Conservation (phyloP, 73 alveolate species). For the Tetrahymena malaccensis region DNA sequence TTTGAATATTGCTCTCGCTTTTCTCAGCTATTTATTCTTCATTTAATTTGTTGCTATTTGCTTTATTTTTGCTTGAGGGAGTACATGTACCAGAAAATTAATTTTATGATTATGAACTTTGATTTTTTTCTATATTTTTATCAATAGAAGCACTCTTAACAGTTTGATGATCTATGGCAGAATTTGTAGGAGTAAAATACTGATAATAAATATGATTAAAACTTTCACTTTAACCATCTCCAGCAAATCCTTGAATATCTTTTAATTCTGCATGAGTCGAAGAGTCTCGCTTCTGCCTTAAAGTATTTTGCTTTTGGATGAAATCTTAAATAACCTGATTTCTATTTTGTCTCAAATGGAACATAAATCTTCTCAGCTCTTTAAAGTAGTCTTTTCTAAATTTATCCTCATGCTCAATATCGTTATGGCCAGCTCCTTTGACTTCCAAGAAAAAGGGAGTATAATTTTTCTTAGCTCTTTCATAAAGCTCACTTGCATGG, state of each 20-base stretch:
- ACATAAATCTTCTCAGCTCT: not conserved
- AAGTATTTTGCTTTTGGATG: not conserved
- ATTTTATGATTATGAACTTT: not conserved
- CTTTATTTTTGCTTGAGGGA: not conserved
- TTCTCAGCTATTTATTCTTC: not conserved
- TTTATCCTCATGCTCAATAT: constrained; percentile 29
- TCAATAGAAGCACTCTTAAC: not conserved
- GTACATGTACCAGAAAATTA: not conserved
- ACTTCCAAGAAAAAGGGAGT: constrained; percentile 5
- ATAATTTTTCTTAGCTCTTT: not conserved
- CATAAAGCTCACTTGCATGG: not conserved
- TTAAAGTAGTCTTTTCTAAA: constrained; percentile 28
- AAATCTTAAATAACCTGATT: not conserved
- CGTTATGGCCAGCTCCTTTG: constrained; percentile 43
- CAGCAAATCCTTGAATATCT: not conserved
- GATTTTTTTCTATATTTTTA: not conserved
- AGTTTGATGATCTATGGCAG: not conserved
- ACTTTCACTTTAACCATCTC: not conserved
- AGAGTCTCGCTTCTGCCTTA: not conserved
- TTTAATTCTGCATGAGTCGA: not conserved
- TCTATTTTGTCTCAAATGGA: not conserved
- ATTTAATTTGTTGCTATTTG: not conserved
- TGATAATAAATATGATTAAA: not conserved
- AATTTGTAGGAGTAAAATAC: not conserved
- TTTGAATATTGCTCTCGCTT: not conserved